Evolutionary conservation across 768 basidiomycete species (phyloP), one percentile per base, ranked within the genome.

Genomic region (Daedalea quercina): DNA sequence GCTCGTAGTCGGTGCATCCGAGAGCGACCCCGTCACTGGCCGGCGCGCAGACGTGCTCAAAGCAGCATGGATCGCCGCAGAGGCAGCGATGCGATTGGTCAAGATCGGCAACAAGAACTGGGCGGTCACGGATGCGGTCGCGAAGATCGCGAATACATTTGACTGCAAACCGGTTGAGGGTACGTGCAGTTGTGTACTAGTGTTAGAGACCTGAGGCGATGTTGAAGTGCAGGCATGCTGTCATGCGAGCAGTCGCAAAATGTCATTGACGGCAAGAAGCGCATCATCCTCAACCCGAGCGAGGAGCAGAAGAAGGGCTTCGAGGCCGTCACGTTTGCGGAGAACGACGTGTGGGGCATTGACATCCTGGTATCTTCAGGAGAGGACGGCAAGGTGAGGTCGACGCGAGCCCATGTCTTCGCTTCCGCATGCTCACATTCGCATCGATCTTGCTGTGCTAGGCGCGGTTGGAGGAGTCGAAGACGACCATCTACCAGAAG

Each of bases 91-190:
- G 87, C 84, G 96, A 55, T 77, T 87, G 51, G 76, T 96, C 66
- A 94, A 94, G 69, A 87, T 85, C 44, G 94, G 93, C 31, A 89
- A 86, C 73, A 94, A 90, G 73, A 98, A 97, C 75, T 98, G 91
- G 87, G 79, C 81, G 43, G 85, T 98, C 50, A 97, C 95, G 22
- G 92, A 97, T 25, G 82, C 81, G 43, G 87, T 98, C 43, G 74
- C 73, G 52, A 85, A 85, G 65, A 78, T 85, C 33, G 79, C 87
- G 15, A 73, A 82, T 15, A 75, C 79, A 26, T 90, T 84, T 78
- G 80, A 81, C 60, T 93, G 93, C 77, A 90, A 92, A 66, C 90
- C 94, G 40, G 92, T 99, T 34, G 96, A 99, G 78, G 94, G 92
- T 85, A 58, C 41, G 76, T 67, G 50, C 42, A 3, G 15, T 17